Evolutionary conservation across 169 alveolate genomes (phyloP).

Genomic region (Plasmodium inui): DNA sequence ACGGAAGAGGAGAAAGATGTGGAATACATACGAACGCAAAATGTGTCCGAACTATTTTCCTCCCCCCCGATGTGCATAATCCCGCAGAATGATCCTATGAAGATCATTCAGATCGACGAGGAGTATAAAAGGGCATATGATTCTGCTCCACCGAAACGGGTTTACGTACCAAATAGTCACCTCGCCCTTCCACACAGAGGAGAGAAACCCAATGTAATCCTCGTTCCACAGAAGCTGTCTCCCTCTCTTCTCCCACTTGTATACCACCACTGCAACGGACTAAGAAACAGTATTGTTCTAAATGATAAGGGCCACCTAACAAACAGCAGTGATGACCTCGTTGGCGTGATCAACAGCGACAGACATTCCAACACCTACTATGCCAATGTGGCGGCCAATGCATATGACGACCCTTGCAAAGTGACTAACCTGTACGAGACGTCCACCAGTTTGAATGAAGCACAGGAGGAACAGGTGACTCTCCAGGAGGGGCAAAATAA

Average conservation of each 20-base stretch:
- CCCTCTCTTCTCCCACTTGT: background rate
- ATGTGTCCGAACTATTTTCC: background rate
- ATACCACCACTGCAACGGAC: background rate
- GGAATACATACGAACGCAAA: background rate
- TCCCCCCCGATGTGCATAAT: background rate
- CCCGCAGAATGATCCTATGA: background rate
- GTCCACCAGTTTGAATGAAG: background rate
- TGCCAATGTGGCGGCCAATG: background rate
- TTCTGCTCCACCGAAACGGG: background rate
- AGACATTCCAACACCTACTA: background rate
- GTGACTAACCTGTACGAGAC: conserved; percentile 12
- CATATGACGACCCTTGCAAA: conserved; percentile 6
- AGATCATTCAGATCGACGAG: background rate
- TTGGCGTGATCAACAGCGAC: background rate
- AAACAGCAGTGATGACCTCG: background rate
- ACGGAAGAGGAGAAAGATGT: background rate
- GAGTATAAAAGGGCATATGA: background rate
- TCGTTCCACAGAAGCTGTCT: background rate
- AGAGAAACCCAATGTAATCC: background rate
- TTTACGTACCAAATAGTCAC: background rate
- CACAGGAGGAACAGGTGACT: background rate
- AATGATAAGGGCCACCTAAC: background rate
- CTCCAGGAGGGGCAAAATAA: background rate
- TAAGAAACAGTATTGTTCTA: background rate
- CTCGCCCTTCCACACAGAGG: background rate